Conservation (phyloP, 2,329 filamentous ascomycete species). For the Aureobasidium pullulans region DNA sequence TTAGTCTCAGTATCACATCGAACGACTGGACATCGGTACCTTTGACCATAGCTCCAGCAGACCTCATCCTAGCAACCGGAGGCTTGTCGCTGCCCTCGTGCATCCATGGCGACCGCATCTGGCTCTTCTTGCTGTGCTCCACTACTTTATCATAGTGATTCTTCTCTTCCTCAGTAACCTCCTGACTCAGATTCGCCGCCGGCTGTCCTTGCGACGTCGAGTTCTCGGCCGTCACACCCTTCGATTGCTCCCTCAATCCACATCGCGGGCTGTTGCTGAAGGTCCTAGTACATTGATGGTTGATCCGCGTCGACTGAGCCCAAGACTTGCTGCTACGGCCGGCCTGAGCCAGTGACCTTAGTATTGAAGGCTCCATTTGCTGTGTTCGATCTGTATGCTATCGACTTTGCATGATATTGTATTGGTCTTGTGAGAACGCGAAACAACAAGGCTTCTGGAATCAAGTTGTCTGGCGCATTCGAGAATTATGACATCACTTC, state of each 20-base stretch:
- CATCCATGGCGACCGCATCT: slow-evolving; percentile 59
- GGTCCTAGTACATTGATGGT: not conserved
- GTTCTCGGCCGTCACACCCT: not conserved
- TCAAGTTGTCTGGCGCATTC: too few species aligned
- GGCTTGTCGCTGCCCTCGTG: slow-evolving; percentile 52
- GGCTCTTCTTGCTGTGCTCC: slow-evolving; percentile 46
- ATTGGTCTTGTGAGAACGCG: not conserved
- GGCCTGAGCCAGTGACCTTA: not conserved
- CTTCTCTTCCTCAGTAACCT: slow-evolving; percentile 39
- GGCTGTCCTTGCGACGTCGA: slow-evolving; percentile 20
- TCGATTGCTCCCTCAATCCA: not conserved
- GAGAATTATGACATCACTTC: too few species aligned
- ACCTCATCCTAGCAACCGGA: slow-evolving; percentile 46
- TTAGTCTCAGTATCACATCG: not conserved
- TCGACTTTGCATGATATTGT: not conserved
- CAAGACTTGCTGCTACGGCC: not conserved
- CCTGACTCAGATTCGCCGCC: slow-evolving; percentile 23
- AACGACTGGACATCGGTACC: slow-evolving; percentile 32
- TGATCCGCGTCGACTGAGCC: not conserved
- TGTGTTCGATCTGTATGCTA: not conserved
- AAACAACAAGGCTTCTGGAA: too few species aligned
- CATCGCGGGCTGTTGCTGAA: not conserved
- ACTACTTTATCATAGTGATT: slow-evolving; percentile 29
- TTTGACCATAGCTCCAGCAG: slow-evolving; percentile 56
- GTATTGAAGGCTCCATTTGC: not conserved